Conservation (phyloP, 139 green algal species). For the Yamagishiella unicocca region DNA sequence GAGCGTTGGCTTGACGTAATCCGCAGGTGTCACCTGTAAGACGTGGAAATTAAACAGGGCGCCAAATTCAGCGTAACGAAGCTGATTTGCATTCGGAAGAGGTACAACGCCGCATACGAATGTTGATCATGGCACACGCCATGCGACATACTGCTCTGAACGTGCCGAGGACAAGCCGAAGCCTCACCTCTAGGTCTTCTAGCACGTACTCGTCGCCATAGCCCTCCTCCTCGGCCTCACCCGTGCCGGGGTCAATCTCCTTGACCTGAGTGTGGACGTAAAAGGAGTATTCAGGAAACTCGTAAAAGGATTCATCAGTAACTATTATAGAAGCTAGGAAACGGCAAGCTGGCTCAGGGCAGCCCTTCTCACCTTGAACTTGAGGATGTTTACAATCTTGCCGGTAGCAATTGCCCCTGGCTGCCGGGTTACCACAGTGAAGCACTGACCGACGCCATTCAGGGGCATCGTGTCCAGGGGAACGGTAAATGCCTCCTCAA, state of each 20-base stretch:
- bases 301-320: too few relatives aligned
- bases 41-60: too few relatives aligned
- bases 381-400: constrained; percentile 84
- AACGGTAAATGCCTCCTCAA: constrained; percentile 85
- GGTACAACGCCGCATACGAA: too few relatives aligned
- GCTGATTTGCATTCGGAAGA: too few relatives aligned
- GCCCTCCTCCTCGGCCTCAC: constrained; percentile 92
- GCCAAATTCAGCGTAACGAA: too few relatives aligned
- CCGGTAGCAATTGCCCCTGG: constrained; percentile 71
- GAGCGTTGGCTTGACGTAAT: constrained; percentile 88
- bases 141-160: too few relatives aligned
- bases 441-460: constrained; percentile 83
- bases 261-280: constrained; percentile 78
- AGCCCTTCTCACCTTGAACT: constrained; percentile 83
- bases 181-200: constrained; percentile 90
- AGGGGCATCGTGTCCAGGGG: constrained; percentile 89
- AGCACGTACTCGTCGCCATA: constrained; percentile 99
- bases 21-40: constrained; percentile 57
- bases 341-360: too few relatives aligned
- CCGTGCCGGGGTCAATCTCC: constrained; percentile 96
- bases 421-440: constrained; percentile 80
- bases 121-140: too few relatives aligned
- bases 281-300: too few relatives aligned
- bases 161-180: too few relatives aligned
- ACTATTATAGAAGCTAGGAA: too few relatives aligned